Base-by-base conservation (phyloP, 2,329 filamentous ascomycete genomes). In the Xylariomycetidae sp. region DNA sequence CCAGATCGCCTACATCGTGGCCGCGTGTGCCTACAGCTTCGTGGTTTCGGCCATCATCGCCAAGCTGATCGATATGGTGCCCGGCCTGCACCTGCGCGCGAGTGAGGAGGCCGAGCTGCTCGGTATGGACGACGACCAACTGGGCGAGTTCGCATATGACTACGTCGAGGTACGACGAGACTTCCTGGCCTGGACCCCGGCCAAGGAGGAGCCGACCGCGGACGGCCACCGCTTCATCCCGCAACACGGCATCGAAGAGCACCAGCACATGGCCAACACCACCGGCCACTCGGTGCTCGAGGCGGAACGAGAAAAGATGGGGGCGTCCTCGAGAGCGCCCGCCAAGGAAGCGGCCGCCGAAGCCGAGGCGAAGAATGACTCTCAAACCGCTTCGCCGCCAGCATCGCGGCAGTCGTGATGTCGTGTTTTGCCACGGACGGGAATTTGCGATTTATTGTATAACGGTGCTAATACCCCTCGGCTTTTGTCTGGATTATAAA, bases 101-200 rank as follows among this genome's bases (percentile, higher is more conserved):
- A 82, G 76, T 17, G 83, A 88, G 53, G 82, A 89, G 61, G 85
- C 85, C 16, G 85, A 92, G 61, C 76, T 90, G 10, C 76, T 90
- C 36, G 85, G 85, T 47, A 89, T 90, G 83, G 85, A 92, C 53
- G 85, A 90, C 56, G 85, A 90, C 63, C 85, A 92, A 65, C 83
- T 90, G 49, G 85, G 85, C 61, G 85, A 92, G 63, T 92, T 90
- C 56, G 85, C 85, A 10, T 90, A 90, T 68, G 85, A 92, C 59
- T 92, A 90, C 59, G 85, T 92, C 46, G 85, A 92, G 71, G 84
- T 90, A 38, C 82, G 85, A 54, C 79, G 85, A 52, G 85, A 92
- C 63, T 92, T 89, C 69, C 76, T 92, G 24, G 85, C 85, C 38
- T 92, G 85, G 85, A 89, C 83, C 19, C 85, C 85, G 1, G 78